phyloP scores from a whole-genome alignment of 495 filamentous ascomycete genomes.

The Podospora tetraspora region DNA sequence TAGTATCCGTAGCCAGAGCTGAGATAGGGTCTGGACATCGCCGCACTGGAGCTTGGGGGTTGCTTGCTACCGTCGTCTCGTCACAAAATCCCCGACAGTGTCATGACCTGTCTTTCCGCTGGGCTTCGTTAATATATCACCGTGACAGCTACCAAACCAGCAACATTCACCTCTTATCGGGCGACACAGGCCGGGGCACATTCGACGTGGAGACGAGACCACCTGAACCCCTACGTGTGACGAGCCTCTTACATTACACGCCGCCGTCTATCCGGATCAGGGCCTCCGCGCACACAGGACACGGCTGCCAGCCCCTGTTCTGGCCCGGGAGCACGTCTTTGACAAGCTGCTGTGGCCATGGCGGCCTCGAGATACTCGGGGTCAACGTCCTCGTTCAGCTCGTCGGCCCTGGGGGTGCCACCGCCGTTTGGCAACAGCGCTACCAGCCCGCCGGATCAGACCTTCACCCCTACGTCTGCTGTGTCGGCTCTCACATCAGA shows the following conservation, averaged over 20 bases:
- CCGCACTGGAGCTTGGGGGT: neutral
- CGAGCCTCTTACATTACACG: neutral
- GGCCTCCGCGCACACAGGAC: neutral
- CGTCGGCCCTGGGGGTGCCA: conserved; percentile 27
- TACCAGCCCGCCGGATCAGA: conserved; percentile 25
- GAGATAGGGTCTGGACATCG: neutral
- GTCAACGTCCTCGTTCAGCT: conserved; percentile 35
- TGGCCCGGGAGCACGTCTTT: neutral
- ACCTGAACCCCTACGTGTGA: neutral
- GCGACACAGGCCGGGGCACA: neutral
- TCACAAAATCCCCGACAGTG: neutral
- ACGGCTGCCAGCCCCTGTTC: conserved; percentile 1
- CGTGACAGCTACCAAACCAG: neutral
- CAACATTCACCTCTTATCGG: neutral
- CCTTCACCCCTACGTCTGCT: conserved; percentile 32
- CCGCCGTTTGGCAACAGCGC: conserved; percentile 26
- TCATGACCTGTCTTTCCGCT: neutral
- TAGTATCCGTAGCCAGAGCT: neutral
- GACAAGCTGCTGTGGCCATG: conserved; percentile 20
- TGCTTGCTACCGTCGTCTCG: neutral
- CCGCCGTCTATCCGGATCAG: neutral
- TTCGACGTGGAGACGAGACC: neutral
- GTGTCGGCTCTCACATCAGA: conserved; percentile 30
- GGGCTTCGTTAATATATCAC: neutral
- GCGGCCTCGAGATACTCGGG: conserved; percentile 29